Base-by-base conservation (phyloP, 1,284 basidiomycete genomes). In the Sparassis latifolia region DNA sequence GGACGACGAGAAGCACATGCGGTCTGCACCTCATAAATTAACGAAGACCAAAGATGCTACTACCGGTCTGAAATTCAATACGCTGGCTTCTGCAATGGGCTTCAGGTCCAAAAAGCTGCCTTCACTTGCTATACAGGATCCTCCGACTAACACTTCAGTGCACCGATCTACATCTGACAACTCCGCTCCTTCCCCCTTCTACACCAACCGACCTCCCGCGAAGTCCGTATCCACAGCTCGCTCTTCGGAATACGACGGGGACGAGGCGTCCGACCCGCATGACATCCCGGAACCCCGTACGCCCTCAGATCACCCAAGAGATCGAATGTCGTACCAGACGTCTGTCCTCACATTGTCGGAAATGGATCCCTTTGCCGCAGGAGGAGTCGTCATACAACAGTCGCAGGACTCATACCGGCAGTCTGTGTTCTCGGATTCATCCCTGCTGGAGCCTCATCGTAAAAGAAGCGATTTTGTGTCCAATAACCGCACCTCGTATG, bases 261-360 rank as follows among this genome's bases (percentile, higher is more conserved):
- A 66, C 47, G 61, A 58, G 40, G 56, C 51, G 27, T 66, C 65
- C 10, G 63, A 65, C 42, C 59, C 54, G 27, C 60, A 60, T 39
- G 58, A 58, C 32, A 50, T 53, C 30, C 65, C 65, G 5, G 65
- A 66, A 50, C 79, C 79, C 9, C 66, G 68, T 38, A 81, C 80
- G 7, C 81, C 82, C 4, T 66, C 71, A 7, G 82, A 84, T 57
- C 62, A 59, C 31, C 68, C 67, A 12, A 53, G 62, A 44, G 58
- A 74, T 52, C 60, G 67, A 38, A 53, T 57, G 31, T 66, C 65
- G 27, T 70, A 71, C 51, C 74, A 77, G 44, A 75, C 75, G 39
- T 84, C 82, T 4, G 66, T 85, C 48, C 63, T 84, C 50, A 82
- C 81, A 5, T 71, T 83, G 35, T 78, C 80, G 20, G 82, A 84